Base-by-base conservation (phyloP, 495 filamentous ascomycete genomes). In the Durotheca rogersii region DNA sequence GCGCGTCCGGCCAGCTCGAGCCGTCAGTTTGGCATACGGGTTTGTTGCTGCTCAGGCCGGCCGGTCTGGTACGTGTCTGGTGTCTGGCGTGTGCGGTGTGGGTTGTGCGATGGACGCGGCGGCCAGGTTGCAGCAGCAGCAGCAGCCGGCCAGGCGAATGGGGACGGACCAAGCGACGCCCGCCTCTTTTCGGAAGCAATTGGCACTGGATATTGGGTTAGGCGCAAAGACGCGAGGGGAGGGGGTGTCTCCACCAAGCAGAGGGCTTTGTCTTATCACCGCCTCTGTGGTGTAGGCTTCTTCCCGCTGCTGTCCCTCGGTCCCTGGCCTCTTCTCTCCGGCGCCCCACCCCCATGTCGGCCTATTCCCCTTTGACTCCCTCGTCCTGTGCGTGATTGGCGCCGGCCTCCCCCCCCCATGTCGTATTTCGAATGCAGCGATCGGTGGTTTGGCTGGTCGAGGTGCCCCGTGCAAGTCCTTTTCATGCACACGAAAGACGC, bases 381-480 rank as follows among this genome's bases (percentile, higher is more conserved):
- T 17, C 11, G 34, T 12, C n/a, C 43, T 4, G n/a, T n/a, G n/a
- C n/a, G n/a, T 60, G 51, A 60, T 60, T 60, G 56, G 56, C 44
- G 20, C 46, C 40, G 46, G 14, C n/a, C n/a, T 35, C 11, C 11
- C 30, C 42, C 11, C 31, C 14, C 51, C 45, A 27, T 49, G 56
- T 60, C 36, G 51, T 51, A 60, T 60, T n/a, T 37, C 34, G 18
- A 36, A 16, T 55, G 50, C 56, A 55, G 51, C 56, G 51, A 51
- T 60, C 56, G 51, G 45, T 60, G 51, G 49, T 50, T 60, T 47
- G 47, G 46, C 44, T 60, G n/a, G n/a, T n/a, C n/a, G n/a, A n/a
- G n/a, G 37, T 51, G 41, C 47, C 33, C 30, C 21, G 31, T 43
- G 32, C 42, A 16, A 47, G 48, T 25, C 12, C 49, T 40, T 51